Evolutionary conservation across 371 early-diverging fungal genomes (phyloP).

Genomic region (Actinomortierella ambigua): DNA sequence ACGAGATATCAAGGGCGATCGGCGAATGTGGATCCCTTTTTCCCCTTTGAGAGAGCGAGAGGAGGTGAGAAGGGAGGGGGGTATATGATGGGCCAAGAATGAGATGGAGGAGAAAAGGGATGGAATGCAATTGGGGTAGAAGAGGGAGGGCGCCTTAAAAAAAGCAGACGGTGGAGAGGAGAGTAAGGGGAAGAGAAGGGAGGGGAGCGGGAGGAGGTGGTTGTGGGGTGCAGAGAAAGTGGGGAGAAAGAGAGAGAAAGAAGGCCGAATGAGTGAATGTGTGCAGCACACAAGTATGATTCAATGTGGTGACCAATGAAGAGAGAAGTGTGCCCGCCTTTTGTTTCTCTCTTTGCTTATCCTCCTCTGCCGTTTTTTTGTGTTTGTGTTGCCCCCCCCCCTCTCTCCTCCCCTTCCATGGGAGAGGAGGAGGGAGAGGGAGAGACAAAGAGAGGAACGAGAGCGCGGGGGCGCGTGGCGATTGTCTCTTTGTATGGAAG

Average conservation of each 20-base stretch:
- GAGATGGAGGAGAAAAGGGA: too few relatives aligned
- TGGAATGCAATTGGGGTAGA: neutral
- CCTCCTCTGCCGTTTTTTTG: neutral
- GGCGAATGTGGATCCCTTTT: too few relatives aligned
- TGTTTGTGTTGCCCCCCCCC: conserved; percentile 1
- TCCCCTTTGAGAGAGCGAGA: conserved; percentile 1
- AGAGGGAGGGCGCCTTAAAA: neutral
- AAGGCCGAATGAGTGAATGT: neutral
- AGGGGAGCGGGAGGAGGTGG: neutral
- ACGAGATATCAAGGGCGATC: neutral
- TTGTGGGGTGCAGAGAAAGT: neutral
- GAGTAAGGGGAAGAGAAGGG: conserved; percentile 3
- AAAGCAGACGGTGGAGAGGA: neutral
- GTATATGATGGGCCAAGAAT: neutral
- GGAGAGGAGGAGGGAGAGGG: neutral
- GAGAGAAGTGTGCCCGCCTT: neutral
- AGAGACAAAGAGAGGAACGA: neutral
- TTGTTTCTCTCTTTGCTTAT: too few relatives aligned
- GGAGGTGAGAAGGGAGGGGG: neutral
- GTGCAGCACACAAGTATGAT: neutral
- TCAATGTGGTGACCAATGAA: neutral
- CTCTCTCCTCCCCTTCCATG: too few relatives aligned
- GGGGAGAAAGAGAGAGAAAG: neutral
- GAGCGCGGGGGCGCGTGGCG: neutral
- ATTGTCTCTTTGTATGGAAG: conserved; percentile 3